These are phyloP conservation scores for Gnomoniopsis smithogilvyi DNA, from an alignment of 2,329 filamentous ascomycete genomes.

Conservation along the genomic window DNA sequence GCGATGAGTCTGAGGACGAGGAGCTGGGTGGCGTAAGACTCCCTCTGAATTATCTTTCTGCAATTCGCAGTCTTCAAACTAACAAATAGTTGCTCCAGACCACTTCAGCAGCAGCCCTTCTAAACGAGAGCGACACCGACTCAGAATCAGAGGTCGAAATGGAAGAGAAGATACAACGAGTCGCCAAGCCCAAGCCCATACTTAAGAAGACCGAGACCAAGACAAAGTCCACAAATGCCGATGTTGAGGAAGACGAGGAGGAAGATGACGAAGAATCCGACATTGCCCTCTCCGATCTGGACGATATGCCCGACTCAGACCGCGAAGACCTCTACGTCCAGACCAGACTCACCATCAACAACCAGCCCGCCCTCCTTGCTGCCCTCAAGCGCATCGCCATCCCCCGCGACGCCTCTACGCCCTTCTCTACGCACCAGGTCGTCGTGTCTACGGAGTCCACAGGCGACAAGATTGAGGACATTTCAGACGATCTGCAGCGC, in stretches of 20 bases:
- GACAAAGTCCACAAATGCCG: constrained; percentile 18
- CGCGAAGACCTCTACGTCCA: constrained; percentile 85
- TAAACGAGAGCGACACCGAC: constrained; percentile 57
- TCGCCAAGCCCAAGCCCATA: constrained; percentile 26
- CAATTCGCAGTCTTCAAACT: not conserved
- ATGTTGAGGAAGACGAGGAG: constrained; percentile 55
- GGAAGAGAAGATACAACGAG: constrained; percentile 64
- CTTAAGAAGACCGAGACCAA: constrained; percentile 46
- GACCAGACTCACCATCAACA: constrained; percentile 95
- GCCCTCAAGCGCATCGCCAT: constrained; percentile 77
- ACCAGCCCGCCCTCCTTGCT: constrained; percentile 79
- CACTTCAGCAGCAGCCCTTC: constrained; percentile 44
- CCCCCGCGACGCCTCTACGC: constrained; percentile 61
- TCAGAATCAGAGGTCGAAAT: constrained; percentile 74
- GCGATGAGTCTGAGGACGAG: constrained; percentile 23
- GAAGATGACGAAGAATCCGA: constrained; percentile 74
- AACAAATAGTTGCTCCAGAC: constrained; percentile 32
- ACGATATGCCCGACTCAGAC: constrained; percentile 66
- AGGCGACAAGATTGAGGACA: constrained; percentile 66
- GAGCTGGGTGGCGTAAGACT: constrained; percentile 13
- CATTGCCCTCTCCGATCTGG: constrained; percentile 80
- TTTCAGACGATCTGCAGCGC: constrained; percentile 87
- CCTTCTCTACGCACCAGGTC: constrained; percentile 81
- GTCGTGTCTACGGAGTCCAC: constrained; percentile 67
- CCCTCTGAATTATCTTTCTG: not conserved